Conservation (phyloP, 345 rosid genomes). For the Linum lewisii region DNA sequence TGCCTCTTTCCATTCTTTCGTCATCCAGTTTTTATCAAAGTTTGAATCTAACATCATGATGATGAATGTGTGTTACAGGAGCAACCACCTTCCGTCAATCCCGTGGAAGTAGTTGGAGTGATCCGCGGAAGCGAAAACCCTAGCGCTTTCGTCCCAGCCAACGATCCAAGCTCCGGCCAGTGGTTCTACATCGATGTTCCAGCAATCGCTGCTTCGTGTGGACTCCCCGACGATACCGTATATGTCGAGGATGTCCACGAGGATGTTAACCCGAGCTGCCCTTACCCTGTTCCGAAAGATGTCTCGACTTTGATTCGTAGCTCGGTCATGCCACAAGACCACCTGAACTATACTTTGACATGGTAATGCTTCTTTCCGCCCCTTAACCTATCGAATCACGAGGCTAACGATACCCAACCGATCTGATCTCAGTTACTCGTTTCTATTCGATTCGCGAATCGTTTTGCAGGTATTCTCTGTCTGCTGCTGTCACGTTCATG, state of each 20-base stretch:
- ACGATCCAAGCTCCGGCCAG: constrained; percentile 61
- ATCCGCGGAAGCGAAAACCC: constrained; percentile 88
- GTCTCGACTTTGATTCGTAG: constrained; percentile 65
- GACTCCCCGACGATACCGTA: constrained; percentile 56
- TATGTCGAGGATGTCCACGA: constrained; percentile 73
- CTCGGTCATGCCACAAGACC: constrained; percentile 97
- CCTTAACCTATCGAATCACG: neutral
- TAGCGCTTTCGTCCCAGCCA: constrained; percentile 84
- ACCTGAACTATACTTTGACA: constrained; percentile 82
- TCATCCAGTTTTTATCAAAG: constrained; percentile 10
- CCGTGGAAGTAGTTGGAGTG: constrained; percentile 72
- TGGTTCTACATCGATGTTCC: constrained; percentile 90
- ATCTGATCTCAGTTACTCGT: neutral
- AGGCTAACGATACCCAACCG: neutral
- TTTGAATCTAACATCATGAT: constrained; percentile 7
- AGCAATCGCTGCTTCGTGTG: constrained; percentile 55
- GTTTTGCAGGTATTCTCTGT: constrained; percentile 77
- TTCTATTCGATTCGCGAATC: neutral
- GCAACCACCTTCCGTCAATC: constrained; percentile 23
- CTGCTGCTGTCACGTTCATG: constrained; percentile 92
- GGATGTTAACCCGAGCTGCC: constrained; percentile 56
- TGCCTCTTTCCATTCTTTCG: constrained; percentile 12
- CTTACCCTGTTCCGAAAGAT: constrained; percentile 89
- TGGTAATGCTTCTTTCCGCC: constrained; percentile 38
- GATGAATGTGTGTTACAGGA: constrained; percentile 29